Evolutionary conservation across 441 rosid genomes (phyloP).

Genomic region (Croton setiger): DNA sequence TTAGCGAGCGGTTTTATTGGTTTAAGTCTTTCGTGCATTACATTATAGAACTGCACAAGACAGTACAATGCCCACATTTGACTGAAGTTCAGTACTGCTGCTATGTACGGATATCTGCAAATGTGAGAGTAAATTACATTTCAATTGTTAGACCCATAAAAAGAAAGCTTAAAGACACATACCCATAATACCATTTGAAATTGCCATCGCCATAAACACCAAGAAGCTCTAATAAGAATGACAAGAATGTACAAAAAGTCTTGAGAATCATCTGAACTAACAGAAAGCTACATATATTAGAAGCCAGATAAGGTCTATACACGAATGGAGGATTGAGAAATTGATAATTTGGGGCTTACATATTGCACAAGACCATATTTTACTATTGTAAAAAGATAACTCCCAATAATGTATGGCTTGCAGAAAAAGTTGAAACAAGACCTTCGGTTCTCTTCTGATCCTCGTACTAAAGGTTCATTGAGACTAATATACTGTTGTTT

Average conservation of each 20-base stretch:
- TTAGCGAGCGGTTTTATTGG: slow-evolving; percentile 78
- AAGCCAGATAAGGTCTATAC: background rate
- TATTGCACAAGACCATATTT: slow-evolving; percentile 85
- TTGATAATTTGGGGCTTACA: slow-evolving; percentile 47
- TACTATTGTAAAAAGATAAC: slow-evolving; percentile 56
- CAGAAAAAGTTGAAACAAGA: slow-evolving; percentile 55
- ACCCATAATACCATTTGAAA: slow-evolving; percentile 90
- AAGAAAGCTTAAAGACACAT: slow-evolving; percentile 19
- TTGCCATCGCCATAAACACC: slow-evolving; percentile 78
- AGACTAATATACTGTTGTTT: slow-evolving; percentile 28
- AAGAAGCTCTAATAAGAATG: slow-evolving; percentile 62
- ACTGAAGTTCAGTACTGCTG: slow-evolving; percentile 78
- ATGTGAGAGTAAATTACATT: slow-evolving; percentile 1
- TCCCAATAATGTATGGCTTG: slow-evolving; percentile 56
- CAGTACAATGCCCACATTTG: slow-evolving; percentile 94
- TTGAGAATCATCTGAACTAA: slow-evolving; percentile 81
- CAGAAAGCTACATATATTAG: slow-evolving; percentile 16
- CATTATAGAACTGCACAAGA: slow-evolving; percentile 84
- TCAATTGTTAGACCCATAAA: background rate
- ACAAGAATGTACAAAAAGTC: slow-evolving; percentile 71
- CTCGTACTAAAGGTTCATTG: slow-evolving; percentile 44
- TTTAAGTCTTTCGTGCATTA: slow-evolving; percentile 62
- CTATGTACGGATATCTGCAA: slow-evolving; percentile 80
- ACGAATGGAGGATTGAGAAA: slow-evolving; percentile 2
- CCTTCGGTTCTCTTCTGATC: slow-evolving; percentile 27